Conservation (phyloP, 805 yeast species). For the Starmerella apicola region DNA sequence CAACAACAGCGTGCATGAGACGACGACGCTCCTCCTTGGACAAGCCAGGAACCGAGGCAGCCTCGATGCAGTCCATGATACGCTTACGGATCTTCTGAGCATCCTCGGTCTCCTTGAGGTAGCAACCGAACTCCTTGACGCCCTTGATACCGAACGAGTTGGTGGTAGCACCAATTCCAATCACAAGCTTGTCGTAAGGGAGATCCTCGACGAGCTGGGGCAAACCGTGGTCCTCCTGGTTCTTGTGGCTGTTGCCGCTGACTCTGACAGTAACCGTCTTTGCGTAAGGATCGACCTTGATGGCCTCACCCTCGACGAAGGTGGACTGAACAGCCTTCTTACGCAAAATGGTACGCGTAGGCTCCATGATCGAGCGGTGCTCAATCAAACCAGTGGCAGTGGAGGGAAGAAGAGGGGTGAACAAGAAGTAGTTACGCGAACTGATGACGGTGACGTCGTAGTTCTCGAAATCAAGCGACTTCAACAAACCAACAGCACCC, state of each 20-base stretch:
- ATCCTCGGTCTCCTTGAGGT: constrained; percentile 81
- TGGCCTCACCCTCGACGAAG: constrained; percentile 85
- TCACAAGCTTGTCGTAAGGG: constrained; percentile 70
- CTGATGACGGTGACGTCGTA: constrained; percentile 84
- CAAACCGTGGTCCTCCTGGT: constrained; percentile 26
- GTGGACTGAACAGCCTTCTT: constrained; percentile 59
- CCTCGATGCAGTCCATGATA: constrained; percentile 78
- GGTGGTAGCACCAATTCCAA: constrained; percentile 92
- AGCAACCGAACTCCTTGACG: constrained; percentile 71
- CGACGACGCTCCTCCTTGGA: constrained; percentile 71
- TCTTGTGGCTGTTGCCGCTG: constrained; percentile 20
- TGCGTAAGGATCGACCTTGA: constrained; percentile 59
- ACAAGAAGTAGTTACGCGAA: constrained; percentile 88
- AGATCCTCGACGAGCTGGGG: constrained; percentile 36
- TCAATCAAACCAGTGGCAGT: constrained; percentile 92
- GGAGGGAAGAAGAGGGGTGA: constrained; percentile 91
- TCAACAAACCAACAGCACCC: constrained; percentile 82
- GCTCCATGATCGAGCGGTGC: constrained; percentile 81
- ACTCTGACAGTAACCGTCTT: constrained; percentile 49
- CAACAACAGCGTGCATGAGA: constrained; percentile 76
- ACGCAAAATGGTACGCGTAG: constrained; percentile 78
- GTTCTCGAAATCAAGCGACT: constrained; percentile 70
- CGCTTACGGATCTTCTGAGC: constrained; percentile 72
- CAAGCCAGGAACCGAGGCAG: constrained; percentile 60
- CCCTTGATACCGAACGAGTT: constrained; percentile 94